Evolutionary conservation across 169 alveolate species (phyloP).

Genomic region (Cryptosporidium xiaoi): DNA sequence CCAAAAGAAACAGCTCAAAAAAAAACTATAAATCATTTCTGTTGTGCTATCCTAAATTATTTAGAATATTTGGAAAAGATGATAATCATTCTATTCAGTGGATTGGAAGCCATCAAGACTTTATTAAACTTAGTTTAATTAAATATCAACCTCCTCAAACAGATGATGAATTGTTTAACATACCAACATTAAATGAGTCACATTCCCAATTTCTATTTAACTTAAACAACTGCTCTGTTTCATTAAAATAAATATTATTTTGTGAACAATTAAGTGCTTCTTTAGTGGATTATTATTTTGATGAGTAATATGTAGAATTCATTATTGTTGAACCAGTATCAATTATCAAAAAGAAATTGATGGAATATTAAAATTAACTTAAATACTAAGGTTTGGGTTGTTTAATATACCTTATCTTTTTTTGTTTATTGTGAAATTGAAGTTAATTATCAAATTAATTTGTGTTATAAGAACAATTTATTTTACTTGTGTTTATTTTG

Average conservation of each 20-base stretch:
- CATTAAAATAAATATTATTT: neutral
- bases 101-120: slow-evolving; percentile 70
- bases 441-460: no score
- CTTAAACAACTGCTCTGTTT: slow-evolving; percentile 30
- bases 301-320: neutral
- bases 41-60: slow-evolving; percentile 62
- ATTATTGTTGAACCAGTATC: neutral
- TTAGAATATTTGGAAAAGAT: slow-evolving; percentile 69
- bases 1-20: slow-evolving; percentile 70
- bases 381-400: slow-evolving; percentile 73
- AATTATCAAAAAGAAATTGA: neutral
- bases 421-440: neutral
- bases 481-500: no score
- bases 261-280: neutral
- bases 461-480: no score
- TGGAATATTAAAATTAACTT: slow-evolving; percentile 21
- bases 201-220: slow-evolving; percentile 64
- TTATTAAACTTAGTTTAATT: slow-evolving; percentile 46
- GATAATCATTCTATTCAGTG: slow-evolving; percentile 74
- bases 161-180: slow-evolving; percentile 58
- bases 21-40: slow-evolving; percentile 60
- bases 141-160: slow-evolving; percentile 67
- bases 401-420: neutral
- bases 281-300: neutral
- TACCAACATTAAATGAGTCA: slow-evolving; percentile 66